Evolutionary conservation across 306 rosid genomes (phyloP).

Genomic region (Cucurbita ficifolia): DNA sequence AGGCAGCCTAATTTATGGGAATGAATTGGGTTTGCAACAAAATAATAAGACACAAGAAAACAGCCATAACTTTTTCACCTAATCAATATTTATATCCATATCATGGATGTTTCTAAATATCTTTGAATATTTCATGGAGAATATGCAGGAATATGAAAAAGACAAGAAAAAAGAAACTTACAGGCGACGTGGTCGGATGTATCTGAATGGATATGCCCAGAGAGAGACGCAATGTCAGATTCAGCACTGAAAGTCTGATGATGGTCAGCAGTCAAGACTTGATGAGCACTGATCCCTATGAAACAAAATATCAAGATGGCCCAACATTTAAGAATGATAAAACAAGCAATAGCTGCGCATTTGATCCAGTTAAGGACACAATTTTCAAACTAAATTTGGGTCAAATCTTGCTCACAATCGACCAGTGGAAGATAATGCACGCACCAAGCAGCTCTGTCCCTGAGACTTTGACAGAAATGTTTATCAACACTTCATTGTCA

Average conservation of each 20-base stretch:
- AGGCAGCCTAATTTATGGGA: not conserved
- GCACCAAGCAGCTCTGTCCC: not conserved
- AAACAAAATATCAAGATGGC: not conserved
- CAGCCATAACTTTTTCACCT: not conserved
- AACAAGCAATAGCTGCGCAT: not conserved
- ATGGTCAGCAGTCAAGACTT: not conserved
- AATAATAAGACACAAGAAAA: not conserved
- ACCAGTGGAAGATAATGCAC: not conserved
- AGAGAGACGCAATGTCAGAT: not conserved
- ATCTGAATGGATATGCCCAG: not conserved
- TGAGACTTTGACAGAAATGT: not conserved
- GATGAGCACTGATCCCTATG: not conserved
- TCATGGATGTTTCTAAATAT: not conserved
- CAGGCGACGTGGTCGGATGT: not conserved
- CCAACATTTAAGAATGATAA: not conserved
- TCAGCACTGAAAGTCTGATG: not conserved
- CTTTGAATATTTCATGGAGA: not conserved
- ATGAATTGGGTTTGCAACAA: not conserved
- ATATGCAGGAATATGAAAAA: not conserved
- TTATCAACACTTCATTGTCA: not conserved
- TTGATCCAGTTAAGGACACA: not conserved
- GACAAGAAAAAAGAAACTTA: not conserved
- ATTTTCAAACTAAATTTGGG: not conserved
- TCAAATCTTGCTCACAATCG: conserved; percentile 1
- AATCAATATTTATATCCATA: not conserved